phyloP scores from a whole-genome alignment of 2,329 filamentous ascomycete genomes.

The Intubia oerlemansii region DNA sequence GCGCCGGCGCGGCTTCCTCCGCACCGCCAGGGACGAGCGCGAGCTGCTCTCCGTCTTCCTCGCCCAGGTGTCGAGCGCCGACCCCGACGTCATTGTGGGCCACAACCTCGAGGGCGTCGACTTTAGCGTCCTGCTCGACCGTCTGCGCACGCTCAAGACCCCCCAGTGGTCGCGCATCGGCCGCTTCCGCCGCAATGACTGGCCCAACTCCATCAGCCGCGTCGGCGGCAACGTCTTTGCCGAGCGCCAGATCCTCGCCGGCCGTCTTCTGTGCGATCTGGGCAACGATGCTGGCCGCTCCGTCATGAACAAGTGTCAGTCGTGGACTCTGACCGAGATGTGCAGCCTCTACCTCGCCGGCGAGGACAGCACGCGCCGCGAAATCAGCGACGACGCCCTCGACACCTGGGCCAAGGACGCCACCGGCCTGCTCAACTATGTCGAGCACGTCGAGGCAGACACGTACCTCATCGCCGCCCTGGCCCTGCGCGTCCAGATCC shows the following conservation, averaged over 20 bases:
- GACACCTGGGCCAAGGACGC: conserved; percentile 71
- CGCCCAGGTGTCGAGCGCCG: conserved; percentile 66
- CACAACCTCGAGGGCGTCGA: conserved; percentile 96
- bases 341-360: conserved; percentile 60
- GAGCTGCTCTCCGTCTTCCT: conserved; percentile 78
- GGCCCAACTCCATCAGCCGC: conserved; percentile 74
- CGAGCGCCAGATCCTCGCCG: conserved; percentile 74
- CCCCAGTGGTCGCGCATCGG: conserved; percentile 90
- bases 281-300: conserved; percentile 96
- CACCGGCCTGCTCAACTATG: conserved; percentile 76
- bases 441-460: conserved; percentile 84
- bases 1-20: conserved; percentile 42
- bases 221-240: conserved; percentile 80
- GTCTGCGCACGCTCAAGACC: conserved; percentile 75
- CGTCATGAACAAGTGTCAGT: conserved; percentile 90
- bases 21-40: conserved; percentile 62
- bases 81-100: conserved; percentile 84
- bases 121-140: conserved; percentile 73
- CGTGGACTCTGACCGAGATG: conserved; percentile 97
- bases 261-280: conserved; percentile 78
- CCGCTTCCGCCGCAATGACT: conserved; percentile 59
- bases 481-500: conserved; percentile 71
- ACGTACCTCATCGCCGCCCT: conserved; percentile 91
- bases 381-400: conserved; percentile 67
- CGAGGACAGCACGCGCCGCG: too few relatives aligned